Evolutionary conservation across 2,329 filamentous ascomycete genomes (phyloP).

Genomic region (Arthrobotrys iridis): DNA sequence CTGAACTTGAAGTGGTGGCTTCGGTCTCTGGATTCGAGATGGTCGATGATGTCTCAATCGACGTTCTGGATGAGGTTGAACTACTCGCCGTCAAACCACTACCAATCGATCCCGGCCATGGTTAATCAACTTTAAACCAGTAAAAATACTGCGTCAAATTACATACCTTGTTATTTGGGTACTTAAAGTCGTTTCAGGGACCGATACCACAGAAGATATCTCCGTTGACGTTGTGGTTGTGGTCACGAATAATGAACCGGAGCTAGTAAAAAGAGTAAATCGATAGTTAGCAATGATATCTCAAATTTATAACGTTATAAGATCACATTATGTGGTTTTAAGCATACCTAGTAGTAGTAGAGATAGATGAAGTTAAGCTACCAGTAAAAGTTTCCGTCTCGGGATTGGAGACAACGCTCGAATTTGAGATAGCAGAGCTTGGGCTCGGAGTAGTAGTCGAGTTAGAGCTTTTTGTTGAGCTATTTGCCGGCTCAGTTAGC

Average conservation of each 20-base stretch:
- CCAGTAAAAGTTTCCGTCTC: background rate
- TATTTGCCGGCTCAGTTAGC: background rate
- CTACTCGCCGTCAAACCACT: background rate
- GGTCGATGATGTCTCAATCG: conserved; percentile 18
- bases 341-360: conserved; percentile 5
- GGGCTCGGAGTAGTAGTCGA: background rate
- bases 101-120: background rate
- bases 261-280: background rate
- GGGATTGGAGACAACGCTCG: background rate
- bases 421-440: background rate
- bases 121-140: too few species aligned
- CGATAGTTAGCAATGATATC: background rate
- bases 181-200: conserved; percentile 3
- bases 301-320: background rate
- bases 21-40: conserved; percentile 23
- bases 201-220: background rate
- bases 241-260: background rate
- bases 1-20: background rate
- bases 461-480: background rate
- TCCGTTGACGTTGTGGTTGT: background rate
- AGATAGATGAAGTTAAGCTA: conserved; percentile 7
- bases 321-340: background rate
- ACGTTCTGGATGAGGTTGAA: background rate
- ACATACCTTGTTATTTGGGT: background rate
- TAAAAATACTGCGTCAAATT: too few species aligned